phyloP scores from a whole-genome alignment of 176 grass and related monocot species.

The Bonia amplexicaulis region DNA sequence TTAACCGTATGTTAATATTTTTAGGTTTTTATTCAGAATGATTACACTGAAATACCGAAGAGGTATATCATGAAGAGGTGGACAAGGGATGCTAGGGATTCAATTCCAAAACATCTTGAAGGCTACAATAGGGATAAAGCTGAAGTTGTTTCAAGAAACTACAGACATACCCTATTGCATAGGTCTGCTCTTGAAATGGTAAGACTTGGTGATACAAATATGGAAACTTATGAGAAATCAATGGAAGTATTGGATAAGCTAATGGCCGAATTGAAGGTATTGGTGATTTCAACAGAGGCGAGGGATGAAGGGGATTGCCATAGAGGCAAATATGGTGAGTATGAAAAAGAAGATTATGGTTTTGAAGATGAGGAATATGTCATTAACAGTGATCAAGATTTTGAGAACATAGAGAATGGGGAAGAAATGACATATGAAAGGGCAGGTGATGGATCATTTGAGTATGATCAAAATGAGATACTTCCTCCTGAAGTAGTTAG shows the following conservation, averaged over 20 bases:
- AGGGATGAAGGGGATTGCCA: fast-evolving
- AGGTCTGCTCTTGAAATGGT: background rate
- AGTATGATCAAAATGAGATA: too few relatives aligned
- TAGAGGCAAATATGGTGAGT: too few relatives aligned
- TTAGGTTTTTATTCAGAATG: background rate
- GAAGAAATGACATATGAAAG: fast-evolving
- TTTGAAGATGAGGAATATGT: too few relatives aligned
- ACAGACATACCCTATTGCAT: background rate
- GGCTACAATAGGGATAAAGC: background rate
- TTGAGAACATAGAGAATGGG: too few relatives aligned
- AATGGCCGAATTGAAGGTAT: too few relatives aligned
- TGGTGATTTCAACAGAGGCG: too few relatives aligned
- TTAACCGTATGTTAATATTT: fast-evolving
- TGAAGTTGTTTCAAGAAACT: background rate
- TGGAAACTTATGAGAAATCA: background rate
- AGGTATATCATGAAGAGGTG: background rate
- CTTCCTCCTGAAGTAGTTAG: too few relatives aligned
- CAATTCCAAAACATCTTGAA: background rate
- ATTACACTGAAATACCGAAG: background rate
- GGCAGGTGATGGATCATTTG: too few relatives aligned
- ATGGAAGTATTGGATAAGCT: too few relatives aligned
- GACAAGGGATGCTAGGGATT: background rate
- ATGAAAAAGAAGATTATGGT: too few relatives aligned
- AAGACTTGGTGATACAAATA: background rate
- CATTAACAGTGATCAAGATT: too few relatives aligned